These are phyloP conservation scores for Angomonas desouzai DNA, from an alignment of 208 protist species.

Conservation along the genomic window DNA sequence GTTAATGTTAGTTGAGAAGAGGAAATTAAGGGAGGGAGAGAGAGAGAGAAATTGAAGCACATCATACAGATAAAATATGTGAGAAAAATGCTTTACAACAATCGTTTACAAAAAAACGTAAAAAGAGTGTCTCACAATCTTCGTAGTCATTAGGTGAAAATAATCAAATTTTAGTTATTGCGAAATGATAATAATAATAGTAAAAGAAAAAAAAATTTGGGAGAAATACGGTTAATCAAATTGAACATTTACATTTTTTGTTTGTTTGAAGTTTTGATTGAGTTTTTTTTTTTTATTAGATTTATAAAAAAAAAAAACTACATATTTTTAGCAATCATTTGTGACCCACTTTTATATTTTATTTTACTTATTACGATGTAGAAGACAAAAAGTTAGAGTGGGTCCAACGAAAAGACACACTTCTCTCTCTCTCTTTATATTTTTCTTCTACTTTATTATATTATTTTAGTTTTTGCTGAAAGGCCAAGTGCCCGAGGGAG, in stretches of 20 bases:
- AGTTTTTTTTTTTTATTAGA: conserved; percentile 11
- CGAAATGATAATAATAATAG: conserved; percentile 14
- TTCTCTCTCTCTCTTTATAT: no score
- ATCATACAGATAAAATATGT: background rate
- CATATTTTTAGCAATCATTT: no score
- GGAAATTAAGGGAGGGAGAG: conserved; percentile 11
- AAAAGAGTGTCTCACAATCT: no score
- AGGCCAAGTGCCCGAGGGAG: conserved; percentile 7
- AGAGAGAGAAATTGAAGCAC: background rate
- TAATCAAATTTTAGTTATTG: conserved; percentile 6
- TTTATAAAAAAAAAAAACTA: conserved; percentile 2
- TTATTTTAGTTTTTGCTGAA: conserved; percentile 9
- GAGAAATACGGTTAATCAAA: background rate
- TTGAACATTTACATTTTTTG: conserved; percentile 7
- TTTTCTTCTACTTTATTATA: conserved; percentile 1
- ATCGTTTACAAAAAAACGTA: no score
- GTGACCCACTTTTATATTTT: no score
- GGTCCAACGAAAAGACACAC: no score
- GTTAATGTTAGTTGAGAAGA: background rate
- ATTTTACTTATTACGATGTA: no score
- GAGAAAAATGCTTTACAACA: no score
- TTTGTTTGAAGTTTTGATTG: conserved; percentile 9
- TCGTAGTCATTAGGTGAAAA: conserved; percentile 8
- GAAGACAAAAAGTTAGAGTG: no score
- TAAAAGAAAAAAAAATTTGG: background rate